A percentile compares a stretch with the other conserved stretches of the same genome.
phyloP scores from a whole-genome alignment of 2,329 filamentous ascomycete genomes.

The Xylariaceae sp. region DNA sequence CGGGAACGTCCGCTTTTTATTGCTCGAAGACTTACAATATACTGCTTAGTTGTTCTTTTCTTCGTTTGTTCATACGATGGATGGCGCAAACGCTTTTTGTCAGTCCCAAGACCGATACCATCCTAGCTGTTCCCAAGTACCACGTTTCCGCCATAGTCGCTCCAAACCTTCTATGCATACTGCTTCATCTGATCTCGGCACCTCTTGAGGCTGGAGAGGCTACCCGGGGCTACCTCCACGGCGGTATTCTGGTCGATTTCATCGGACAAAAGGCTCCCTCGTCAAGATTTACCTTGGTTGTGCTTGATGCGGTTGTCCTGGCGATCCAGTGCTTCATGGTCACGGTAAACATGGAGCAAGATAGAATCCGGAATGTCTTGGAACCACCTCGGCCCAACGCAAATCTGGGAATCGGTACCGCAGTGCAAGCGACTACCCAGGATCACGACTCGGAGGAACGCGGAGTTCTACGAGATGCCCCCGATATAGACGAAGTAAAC shows the following conservation, averaged over 20 bases:
- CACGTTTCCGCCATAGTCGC: conserved; percentile 54
- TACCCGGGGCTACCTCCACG: conserved; percentile 60
- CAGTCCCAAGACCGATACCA: conserved; percentile 54
- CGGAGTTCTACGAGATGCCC: conserved; percentile 40
- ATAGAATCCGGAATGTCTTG: conserved; percentile 48
- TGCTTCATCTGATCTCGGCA: conserved; percentile 52
- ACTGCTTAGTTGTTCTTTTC: conserved; percentile 54
- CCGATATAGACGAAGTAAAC: conserved; percentile 32
- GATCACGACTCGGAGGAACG: conserved; percentile 54
- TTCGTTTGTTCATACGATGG: conserved; percentile 55
- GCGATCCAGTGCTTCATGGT: conserved; percentile 59
- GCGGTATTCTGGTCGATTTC: conserved; percentile 62
- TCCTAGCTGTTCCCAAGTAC: conserved; percentile 50
- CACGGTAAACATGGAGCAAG: conserved; percentile 55
- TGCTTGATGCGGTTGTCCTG: conserved; percentile 52
- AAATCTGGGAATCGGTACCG: conserved; percentile 23
- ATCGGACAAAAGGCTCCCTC: conserved; percentile 59
- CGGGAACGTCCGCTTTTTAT: not conserved
- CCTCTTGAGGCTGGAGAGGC: conserved; percentile 54
- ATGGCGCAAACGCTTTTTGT: conserved; percentile 58
- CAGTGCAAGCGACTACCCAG: conserved; percentile 32
- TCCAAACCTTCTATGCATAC: conserved; percentile 55
- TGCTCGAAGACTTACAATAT: conserved; percentile 7
- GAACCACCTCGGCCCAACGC: conserved; percentile 30
- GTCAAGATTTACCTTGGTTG: conserved; percentile 49